Conservation (phyloP, 495 filamentous ascomycete species). For the Penicillium silybi region DNA sequence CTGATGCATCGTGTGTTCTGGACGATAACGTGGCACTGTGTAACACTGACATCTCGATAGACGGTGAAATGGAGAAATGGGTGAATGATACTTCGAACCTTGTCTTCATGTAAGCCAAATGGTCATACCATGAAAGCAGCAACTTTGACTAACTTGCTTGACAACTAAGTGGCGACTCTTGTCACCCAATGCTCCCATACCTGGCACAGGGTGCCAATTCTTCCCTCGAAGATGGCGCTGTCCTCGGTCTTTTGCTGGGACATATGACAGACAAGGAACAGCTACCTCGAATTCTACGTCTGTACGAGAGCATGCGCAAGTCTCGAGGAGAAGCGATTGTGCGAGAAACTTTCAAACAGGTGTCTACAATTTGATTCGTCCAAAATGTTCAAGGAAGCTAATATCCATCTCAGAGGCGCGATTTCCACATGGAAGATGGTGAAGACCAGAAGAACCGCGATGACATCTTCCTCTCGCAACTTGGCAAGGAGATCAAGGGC, state of each 20-base stretch:
- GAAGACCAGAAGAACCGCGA: slow-evolving; percentile 51
- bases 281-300: slow-evolving; percentile 43
- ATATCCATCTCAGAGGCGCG: slow-evolving; percentile 40
- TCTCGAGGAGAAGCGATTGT: slow-evolving; percentile 55
- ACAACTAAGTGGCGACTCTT: slow-evolving; percentile 51
- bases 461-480: slow-evolving; percentile 41
- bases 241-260: slow-evolving; percentile 43
- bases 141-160: neutral
- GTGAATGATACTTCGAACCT: slow-evolving; percentile 35
- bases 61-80: slow-evolving; percentile 36
- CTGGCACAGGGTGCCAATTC: slow-evolving; percentile 56
- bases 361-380: neutral
- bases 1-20: slow-evolving; percentile 52
- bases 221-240: slow-evolving; percentile 50
- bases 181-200: slow-evolving; percentile 67
- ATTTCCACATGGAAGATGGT: slow-evolving; percentile 58
- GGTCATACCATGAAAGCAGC: neutral
- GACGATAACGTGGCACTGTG: neutral
- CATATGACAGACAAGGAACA: slow-evolving; percentile 35
- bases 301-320: slow-evolving; percentile 62
- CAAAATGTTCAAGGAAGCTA: neutral
- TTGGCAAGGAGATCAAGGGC: slow-evolving; percentile 37
- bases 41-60: slow-evolving; percentile 11
- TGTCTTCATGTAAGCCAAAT: slow-evolving; percentile 29
- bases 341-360: slow-evolving; percentile 45